phyloP scores from a whole-genome alignment of 1,284 basidiomycete species.

The Naganishia liquefaciens region DNA sequence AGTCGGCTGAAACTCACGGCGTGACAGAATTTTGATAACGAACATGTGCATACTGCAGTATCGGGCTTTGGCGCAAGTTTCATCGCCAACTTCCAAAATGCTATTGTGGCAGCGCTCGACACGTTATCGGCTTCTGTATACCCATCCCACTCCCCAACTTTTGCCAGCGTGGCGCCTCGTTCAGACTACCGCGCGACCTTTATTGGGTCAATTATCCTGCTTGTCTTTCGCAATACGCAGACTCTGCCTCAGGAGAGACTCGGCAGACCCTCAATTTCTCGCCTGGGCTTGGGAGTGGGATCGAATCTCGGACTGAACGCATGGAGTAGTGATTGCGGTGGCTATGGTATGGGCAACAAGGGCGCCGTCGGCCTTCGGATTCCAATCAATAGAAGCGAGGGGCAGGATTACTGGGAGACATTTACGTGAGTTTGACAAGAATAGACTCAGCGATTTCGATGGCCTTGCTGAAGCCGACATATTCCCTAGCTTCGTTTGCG shows the following conservation, averaged over 20 bases:
- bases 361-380: constrained; percentile 88
- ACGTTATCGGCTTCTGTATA: constrained; percentile 10
- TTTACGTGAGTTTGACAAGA: constrained; percentile 67
- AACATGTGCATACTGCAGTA: constrained; percentile 5
- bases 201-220: constrained; percentile 49
- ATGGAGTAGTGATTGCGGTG: constrained; percentile 40
- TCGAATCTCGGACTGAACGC: constrained; percentile 4
- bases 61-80: constrained; percentile 21
- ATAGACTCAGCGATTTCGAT: not conserved
- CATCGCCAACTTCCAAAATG: constrained; percentile 17
- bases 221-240: constrained; percentile 50
- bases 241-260: constrained; percentile 41
- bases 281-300: constrained; percentile 37
- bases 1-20: constrained; percentile 27
- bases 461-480: constrained; percentile 26
- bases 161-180: constrained; percentile 6
- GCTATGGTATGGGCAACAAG: constrained; percentile 84
- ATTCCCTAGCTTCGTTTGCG: constrained; percentile 76
- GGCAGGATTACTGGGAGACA: constrained; percentile 65
- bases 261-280: constrained; percentile 41
- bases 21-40: not conserved
- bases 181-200: constrained; percentile 43
- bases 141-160: constrained; percentile 1
- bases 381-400: constrained; percentile 60
- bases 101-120: constrained; percentile 19